These are phyloP conservation scores for Neofusicoccum parvum DNA, from an alignment of 2,329 filamentous ascomycete species.

Conservation along the genomic window DNA sequence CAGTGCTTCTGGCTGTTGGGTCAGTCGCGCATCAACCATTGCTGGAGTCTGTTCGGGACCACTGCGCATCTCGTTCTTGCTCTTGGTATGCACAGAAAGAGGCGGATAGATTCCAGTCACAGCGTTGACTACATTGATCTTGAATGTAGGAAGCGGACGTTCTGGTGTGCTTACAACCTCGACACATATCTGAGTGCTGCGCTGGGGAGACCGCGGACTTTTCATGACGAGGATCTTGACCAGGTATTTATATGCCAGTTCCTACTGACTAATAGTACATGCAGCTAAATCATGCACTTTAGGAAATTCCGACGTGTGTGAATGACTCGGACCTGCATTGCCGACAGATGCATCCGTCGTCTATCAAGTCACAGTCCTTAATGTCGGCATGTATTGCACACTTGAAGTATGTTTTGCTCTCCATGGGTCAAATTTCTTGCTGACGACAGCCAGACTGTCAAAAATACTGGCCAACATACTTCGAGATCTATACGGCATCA, in stretches of 20 bases:
- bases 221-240: conserved; percentile 66
- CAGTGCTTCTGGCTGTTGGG: conserved; percentile 63
- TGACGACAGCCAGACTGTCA: conserved; percentile 35
- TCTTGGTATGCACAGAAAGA: conserved; percentile 34
- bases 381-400: conserved; percentile 52
- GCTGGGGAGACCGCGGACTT: conserved; percentile 61
- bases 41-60: conserved; percentile 63
- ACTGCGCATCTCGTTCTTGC: conserved; percentile 56
- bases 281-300: conserved; percentile 26
- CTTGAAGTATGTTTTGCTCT: conserved; percentile 33
- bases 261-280: conserved; percentile 42
- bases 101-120: conserved; percentile 18
- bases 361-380: conserved; percentile 37
- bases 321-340: conserved; percentile 37
- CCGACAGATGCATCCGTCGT: conserved; percentile 32
- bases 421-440: background rate
- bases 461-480: conserved; percentile 49
- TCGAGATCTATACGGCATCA: conserved; percentile 48
- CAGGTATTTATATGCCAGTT: conserved; percentile 41
- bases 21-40: conserved; percentile 62
- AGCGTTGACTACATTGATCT: conserved; percentile 47
- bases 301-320: conserved; percentile 40
- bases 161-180: conserved; percentile 65
- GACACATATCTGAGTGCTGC: conserved; percentile 66
- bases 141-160: conserved; percentile 61